Percentiles rank a stretch among this genome's conserved stretches.
These are phyloP conservation scores for Boletus subluridellus DNA, from an alignment of 1,284 basidiomycete species.

Conservation along the genomic window DNA sequence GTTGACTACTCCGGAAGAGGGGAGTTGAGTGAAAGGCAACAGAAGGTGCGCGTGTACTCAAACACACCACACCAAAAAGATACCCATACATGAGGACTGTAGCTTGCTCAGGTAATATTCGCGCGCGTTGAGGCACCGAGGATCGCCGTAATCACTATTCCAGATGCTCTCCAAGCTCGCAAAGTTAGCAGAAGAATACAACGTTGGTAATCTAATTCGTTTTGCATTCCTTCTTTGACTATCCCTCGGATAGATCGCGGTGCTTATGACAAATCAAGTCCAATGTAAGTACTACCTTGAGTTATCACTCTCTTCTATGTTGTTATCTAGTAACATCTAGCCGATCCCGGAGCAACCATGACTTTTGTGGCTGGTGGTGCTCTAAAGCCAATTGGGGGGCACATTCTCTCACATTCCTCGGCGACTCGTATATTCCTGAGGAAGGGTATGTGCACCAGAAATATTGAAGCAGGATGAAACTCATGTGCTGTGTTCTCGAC, in stretches of 20 bases:
- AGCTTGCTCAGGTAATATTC: constrained; percentile 61
- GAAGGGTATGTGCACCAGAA: constrained; percentile 59
- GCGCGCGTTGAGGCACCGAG: not conserved
- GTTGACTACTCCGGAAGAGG: constrained; percentile 91
- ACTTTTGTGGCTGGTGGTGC: constrained; percentile 90
- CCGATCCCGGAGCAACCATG: constrained; percentile 91
- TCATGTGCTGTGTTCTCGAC: not conserved
- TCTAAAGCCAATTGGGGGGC: constrained; percentile 83
- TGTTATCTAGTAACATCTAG: constrained; percentile 37
- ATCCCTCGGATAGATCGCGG: constrained; percentile 59
- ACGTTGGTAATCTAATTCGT: constrained; percentile 42
- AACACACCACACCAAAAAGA: not conserved
- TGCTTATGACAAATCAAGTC: constrained; percentile 90
- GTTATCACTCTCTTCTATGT: not conserved
- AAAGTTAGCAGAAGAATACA: constrained; percentile 89
- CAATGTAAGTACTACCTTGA: constrained; percentile 51
- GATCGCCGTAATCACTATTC: not conserved
- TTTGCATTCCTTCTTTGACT: constrained; percentile 15
- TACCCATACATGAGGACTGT: not conserved
- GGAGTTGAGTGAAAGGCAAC: constrained; percentile 88
- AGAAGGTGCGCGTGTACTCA: constrained; percentile 54
- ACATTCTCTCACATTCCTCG: constrained; percentile 84
- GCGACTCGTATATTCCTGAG: constrained; percentile 80
- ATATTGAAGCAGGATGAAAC: not conserved
- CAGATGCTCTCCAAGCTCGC: constrained; percentile 88